Conservation (phyloP, 148 eudicot species). For the Dianthus caryophyllus region DNA sequence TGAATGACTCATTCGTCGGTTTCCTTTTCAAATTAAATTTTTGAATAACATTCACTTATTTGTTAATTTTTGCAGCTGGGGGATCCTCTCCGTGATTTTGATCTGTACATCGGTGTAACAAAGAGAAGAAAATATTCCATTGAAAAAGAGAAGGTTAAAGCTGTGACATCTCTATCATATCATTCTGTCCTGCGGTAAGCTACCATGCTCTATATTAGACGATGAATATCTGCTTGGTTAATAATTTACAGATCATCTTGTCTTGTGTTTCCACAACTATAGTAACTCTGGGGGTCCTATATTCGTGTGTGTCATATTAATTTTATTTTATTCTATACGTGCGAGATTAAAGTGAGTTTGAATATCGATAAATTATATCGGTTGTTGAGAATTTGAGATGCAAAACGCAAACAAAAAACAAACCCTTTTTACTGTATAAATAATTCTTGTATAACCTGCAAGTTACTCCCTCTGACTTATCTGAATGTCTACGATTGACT, state of each 20-base stretch:
- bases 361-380: too few relatives aligned
- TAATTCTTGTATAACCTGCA: too few relatives aligned
- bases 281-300: not conserved
- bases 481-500: too few relatives aligned
- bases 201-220: not conserved
- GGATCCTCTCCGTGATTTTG: slow-evolving; percentile 31
- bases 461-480: too few relatives aligned
- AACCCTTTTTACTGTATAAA: too few relatives aligned
- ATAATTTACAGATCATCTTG: not conserved
- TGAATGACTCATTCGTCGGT: not conserved
- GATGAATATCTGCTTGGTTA: not conserved
- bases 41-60: not conserved
- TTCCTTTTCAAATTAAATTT: not conserved
- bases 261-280: not conserved
- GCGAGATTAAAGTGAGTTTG: too few relatives aligned
- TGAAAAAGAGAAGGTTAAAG: slow-evolving; percentile 47
- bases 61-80: slow-evolving; percentile 46
- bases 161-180: slow-evolving; percentile 51
- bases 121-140: slow-evolving; percentile 73
- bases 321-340: too few relatives aligned
- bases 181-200: slow-evolving; percentile 71
- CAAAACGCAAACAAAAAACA: too few relatives aligned
- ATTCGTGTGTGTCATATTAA: too few relatives aligned
- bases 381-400: too few relatives aligned
- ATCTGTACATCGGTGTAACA: slow-evolving; percentile 61